phyloP scores from a whole-genome alignment of 2,329 filamentous ascomycete species.

The Ophiostoma triangulosporum region DNA sequence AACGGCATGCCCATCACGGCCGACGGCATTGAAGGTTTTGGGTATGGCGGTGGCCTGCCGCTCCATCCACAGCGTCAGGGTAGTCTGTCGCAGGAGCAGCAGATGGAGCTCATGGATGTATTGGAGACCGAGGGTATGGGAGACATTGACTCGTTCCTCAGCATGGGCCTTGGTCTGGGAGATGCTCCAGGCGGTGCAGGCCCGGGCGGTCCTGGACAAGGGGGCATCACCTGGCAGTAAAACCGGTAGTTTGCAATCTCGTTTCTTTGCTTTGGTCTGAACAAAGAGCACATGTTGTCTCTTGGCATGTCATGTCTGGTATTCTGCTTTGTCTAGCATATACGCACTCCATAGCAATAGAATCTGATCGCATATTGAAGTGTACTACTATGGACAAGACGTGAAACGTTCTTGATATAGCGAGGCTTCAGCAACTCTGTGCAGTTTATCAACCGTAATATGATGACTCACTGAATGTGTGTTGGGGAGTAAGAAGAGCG shows the following conservation, averaged over 20 bases:
- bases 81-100: conserved; percentile 65
- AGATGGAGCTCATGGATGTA: conserved; percentile 68
- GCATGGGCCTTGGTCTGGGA: conserved; percentile 24
- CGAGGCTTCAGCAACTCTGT: too few species aligned
- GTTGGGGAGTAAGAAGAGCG: too few species aligned
- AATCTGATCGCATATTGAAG: too few species aligned
- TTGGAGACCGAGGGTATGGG: conserved; percentile 56
- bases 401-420: too few species aligned
- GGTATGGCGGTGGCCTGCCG: conserved; percentile 11
- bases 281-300: too few species aligned
- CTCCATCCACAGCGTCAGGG: conserved; percentile 41
- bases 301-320: too few species aligned
- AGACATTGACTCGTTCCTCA: conserved; percentile 49
- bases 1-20: not conserved
- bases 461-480: too few species aligned
- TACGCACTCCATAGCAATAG: too few species aligned
- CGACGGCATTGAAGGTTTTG: conserved; percentile 8
- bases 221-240: not conserved
- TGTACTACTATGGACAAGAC: too few species aligned
- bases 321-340: too few species aligned
- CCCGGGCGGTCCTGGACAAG: not conserved
- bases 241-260: not conserved
- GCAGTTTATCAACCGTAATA: too few species aligned
- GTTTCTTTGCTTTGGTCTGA: too few species aligned
- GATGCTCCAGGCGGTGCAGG: not conserved